These are phyloP conservation scores for Tulasnella sp. DNA, from an alignment of 768 basidiomycete species.

Conservation along the genomic window DNA sequence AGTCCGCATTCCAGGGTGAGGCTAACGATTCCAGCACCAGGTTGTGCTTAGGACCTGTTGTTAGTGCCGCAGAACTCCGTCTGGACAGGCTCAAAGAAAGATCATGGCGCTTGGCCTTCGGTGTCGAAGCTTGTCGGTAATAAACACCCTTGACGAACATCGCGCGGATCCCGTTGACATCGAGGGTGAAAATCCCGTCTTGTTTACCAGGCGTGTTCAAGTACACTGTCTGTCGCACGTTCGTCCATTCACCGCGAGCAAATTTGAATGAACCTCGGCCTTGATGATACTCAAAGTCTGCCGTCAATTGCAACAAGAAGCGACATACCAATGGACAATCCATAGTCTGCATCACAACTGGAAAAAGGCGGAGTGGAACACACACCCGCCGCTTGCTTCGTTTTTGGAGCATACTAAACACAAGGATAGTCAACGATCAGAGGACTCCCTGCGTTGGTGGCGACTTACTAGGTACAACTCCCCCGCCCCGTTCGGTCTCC, in stretches of 20 bases:
- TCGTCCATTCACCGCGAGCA: constrained; percentile 54
- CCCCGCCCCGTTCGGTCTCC: constrained; percentile 41
- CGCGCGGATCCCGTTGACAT: constrained; percentile 46
- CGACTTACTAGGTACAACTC: constrained; percentile 44
- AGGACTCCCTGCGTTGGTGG: not conserved
- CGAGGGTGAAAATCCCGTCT: constrained; percentile 52
- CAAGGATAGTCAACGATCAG: not conserved
- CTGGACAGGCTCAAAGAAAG: no score
- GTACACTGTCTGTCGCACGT: constrained; percentile 49
- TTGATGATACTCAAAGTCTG: not conserved
- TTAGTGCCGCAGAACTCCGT: no score
- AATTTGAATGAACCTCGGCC: constrained; percentile 54
- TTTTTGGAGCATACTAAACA: constrained; percentile 59
- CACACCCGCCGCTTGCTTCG: constrained; percentile 46
- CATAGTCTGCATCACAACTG: constrained; percentile 52
- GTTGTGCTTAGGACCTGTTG: no score
- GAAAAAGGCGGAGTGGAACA: constrained; percentile 47
- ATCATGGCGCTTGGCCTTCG: no score
- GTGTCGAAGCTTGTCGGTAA: constrained; percentile 52
- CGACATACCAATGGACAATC: constrained; percentile 49
- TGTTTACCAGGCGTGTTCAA: constrained; percentile 64
- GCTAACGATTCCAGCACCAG: constrained; percentile 98
- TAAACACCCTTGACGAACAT: constrained; percentile 46
- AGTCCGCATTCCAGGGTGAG: constrained; percentile 92
- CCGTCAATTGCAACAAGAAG: not conserved